Evolutionary conservation across 495 filamentous ascomycete species (phyloP).

Genomic region (Thermothielavioides terrestris): DNA sequence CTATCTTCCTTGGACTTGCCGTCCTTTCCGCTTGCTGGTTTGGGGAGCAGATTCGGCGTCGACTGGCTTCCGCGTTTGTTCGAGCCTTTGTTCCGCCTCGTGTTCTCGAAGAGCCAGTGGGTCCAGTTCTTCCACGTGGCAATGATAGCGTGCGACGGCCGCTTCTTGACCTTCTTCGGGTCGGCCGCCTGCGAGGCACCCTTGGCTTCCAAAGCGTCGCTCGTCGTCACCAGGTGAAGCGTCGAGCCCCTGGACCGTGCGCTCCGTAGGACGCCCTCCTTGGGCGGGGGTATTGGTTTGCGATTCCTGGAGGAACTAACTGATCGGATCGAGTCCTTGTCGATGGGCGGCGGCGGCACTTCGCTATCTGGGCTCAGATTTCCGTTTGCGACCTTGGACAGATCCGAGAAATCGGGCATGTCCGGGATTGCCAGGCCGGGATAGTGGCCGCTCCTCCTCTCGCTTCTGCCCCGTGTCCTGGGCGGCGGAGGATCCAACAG

Average conservation of each 20-base stretch:
- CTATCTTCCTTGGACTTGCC: slow-evolving; percentile 40
- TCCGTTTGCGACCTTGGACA: slow-evolving; percentile 26
- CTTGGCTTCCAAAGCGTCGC: slow-evolving; percentile 30
- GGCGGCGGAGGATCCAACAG: slow-evolving; percentile 43
- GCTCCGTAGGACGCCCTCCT: slow-evolving; percentile 56
- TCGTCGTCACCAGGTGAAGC: slow-evolving; percentile 66
- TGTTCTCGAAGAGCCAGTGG: slow-evolving; percentile 45
- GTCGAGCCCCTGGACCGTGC: slow-evolving; percentile 66
- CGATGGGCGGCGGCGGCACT: slow-evolving; percentile 57
- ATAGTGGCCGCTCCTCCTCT: slow-evolving; percentile 45
- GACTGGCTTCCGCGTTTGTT: slow-evolving; percentile 46
- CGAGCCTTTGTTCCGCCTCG: slow-evolving; percentile 31
- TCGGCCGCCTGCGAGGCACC: slow-evolving; percentile 19
- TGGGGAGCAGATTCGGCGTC: slow-evolving; percentile 41
- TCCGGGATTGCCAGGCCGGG: slow-evolving; percentile 48
- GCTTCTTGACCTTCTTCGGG: slow-evolving; percentile 36
- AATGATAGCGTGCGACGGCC: slow-evolving; percentile 41
- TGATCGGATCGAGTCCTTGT: slow-evolving; percentile 69
- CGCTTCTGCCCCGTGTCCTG: slow-evolving; percentile 46
- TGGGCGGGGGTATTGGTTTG: slow-evolving; percentile 75
- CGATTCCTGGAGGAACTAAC: slow-evolving; percentile 57
- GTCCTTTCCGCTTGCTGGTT: slow-evolving; percentile 34
- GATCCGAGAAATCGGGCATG: slow-evolving; percentile 65
- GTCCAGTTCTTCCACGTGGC: slow-evolving; percentile 70
- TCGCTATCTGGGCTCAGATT: slow-evolving; percentile 33